Evolutionary conservation across 805 yeast genomes (phyloP), one percentile per base, ranked within the genome.

Genomic region (Zygoascus flipseniorum): DNA sequence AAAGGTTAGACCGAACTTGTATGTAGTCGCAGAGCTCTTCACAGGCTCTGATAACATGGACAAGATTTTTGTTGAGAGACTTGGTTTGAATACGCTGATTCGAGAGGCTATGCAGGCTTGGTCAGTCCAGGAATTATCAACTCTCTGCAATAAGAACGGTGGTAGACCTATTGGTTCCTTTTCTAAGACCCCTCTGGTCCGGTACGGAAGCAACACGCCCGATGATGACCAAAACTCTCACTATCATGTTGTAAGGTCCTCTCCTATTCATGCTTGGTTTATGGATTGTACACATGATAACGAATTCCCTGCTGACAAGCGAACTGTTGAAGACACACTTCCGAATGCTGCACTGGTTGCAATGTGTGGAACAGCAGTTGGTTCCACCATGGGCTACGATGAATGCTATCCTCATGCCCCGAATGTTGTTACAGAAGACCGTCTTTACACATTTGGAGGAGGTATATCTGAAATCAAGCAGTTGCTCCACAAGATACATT

Each of bases 241-340:
- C 10, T 51, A 54, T 19, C 76, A 76, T 58, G 73, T 80, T 9
- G 74, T 92, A 47, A 74, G 82, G 1, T 75, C 84, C 3, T 79
- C 83, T 45, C 81, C 83, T n/a, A 95, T 96, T 3, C 97, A 89
- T 70, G 97, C 98, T 0, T 73, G 93, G 61, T 85, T 92, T 61
- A 92, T 93, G 97, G 98, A 93, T 65, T 92, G 97, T 64, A 90
- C 98, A 1, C 99, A 92, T 67, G 99, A 92, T 68, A 92, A 92
- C 65, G 93, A 89, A 69, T 84, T 82, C 19, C 96, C 97, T 1
- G 78, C 76, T 44, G 95, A 92, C 61, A 89, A 86, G 69, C 80
- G 98, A 65, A 89, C 97, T 0, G 85, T 88, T 1, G 97, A 90
- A 65, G 99, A 92, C 64, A 90, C 98, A 0, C 74, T 92, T 44